Conservation (phyloP, 106 monocot species). For the Agapanthus africanus region DNA sequence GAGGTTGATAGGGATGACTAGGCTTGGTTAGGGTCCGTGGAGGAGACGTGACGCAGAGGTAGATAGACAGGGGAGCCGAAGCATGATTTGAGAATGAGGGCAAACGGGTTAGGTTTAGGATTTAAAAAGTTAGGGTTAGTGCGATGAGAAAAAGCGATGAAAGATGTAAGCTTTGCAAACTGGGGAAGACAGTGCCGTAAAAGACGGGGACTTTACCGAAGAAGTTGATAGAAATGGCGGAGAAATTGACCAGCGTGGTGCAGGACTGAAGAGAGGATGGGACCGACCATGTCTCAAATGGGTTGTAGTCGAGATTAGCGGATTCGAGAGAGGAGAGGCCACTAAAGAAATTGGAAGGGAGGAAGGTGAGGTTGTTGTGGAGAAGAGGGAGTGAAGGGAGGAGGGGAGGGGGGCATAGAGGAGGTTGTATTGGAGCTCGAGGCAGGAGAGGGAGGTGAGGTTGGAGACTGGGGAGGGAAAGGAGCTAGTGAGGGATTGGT, state of each 20-base stretch:
- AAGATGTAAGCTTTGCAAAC: constrained; percentile 22
- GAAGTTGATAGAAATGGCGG: constrained; percentile 47
- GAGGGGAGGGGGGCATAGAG: constrained; percentile 45
- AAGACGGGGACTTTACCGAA: constrained; percentile 31
- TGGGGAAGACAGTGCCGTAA: constrained; percentile 28
- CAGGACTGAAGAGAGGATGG: constrained; percentile 21
- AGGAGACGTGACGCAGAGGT: too few species aligned
- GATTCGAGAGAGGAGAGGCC: constrained; percentile 33
- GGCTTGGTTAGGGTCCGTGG: too few species aligned
- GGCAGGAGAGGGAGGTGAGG: constrained; percentile 44
- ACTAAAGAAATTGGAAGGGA: constrained; percentile 44
- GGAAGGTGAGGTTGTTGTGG: constrained; percentile 40
- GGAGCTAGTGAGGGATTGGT: constrained; percentile 23
- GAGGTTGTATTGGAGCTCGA: constrained; percentile 43
- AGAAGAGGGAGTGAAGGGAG: constrained; percentile 40
- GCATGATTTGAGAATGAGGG: too few species aligned
- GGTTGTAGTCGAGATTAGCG: constrained; percentile 49
- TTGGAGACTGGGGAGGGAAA: constrained; percentile 28
- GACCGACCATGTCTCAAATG: constrained; percentile 40
- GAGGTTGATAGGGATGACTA: too few species aligned
- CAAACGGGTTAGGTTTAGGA: too few species aligned
- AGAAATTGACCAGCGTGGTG: constrained; percentile 44
- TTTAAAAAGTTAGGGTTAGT: too few species aligned
- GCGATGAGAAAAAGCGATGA: too few species aligned
- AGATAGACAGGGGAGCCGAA: too few species aligned